phyloP scores from a whole-genome alignment of 768 basidiomycete genomes.

The Naematelia aurantialba region DNA sequence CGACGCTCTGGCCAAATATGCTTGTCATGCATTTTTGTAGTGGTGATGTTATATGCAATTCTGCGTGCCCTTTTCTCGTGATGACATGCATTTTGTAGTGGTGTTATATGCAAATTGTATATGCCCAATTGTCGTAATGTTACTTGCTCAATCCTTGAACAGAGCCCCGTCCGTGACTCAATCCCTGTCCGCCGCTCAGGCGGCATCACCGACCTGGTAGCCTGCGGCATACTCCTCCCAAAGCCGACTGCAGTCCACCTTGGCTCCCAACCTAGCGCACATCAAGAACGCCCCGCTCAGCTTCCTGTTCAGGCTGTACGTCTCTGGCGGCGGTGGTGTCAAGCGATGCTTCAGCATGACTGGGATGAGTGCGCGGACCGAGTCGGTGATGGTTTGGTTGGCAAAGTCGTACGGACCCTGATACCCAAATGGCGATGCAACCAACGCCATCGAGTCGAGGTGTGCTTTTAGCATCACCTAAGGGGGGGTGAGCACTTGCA shows the following conservation, averaged over 20 bases:
- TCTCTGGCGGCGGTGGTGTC: slow-evolving; percentile 89
- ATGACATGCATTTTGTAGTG: no score
- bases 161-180: no score
- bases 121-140: no score
- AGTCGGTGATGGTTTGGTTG: slow-evolving; percentile 60
- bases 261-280: slow-evolving; percentile 63
- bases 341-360: slow-evolving; percentile 82
- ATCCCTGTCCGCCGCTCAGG: no score
- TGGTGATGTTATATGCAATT: neutral
- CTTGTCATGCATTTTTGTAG: no score
- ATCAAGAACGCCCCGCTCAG: slow-evolving; percentile 54
- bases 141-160: no score
- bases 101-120: no score
- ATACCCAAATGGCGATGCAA: slow-evolving; percentile 77
- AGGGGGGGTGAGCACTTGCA: slow-evolving; percentile 34
- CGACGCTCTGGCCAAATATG: no score
- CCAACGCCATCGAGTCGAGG: slow-evolving; percentile 71
- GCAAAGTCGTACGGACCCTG: slow-evolving; percentile 75
- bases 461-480: slow-evolving; percentile 82
- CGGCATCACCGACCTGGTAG: slow-evolving; percentile 47
- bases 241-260: slow-evolving; percentile 66
- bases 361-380: slow-evolving; percentile 77
- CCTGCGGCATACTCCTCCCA: slow-evolving; percentile 66
- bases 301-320: slow-evolving; percentile 82
- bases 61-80: no score